Evolutionary conservation across 495 filamentous ascomycete genomes (phyloP), one percentile per base, ranked within the genome.

Genomic region (Hypoxylon cercidicola): DNA sequence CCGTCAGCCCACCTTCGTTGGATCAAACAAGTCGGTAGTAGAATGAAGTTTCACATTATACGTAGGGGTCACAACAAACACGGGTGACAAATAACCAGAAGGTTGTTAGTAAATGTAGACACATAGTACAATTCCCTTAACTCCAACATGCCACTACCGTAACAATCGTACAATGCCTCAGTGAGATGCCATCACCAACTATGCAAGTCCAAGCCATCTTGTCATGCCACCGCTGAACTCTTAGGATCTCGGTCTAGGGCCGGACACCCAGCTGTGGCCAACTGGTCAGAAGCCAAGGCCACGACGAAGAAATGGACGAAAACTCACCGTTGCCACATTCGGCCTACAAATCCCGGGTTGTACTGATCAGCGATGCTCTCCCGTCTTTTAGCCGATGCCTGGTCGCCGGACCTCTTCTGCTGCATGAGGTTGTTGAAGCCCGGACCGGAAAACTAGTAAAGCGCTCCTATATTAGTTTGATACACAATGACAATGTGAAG

Each of bases 311-410:
- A 41, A 41, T 15, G 7, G 18, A 48, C 5, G 19, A n/a, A 16
- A 11, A 55, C 60, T 28, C 16, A 63, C 60, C 52, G 60, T 21
- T 15, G 50, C 60, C 60, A 63, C 60, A 56, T 50, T 6, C 30
- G 44, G 25, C 45, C 45, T 11, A 50, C 25, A 34, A 46, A 56
- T 2, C 60, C 60, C 0, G 44, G 16, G 16, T 39, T 63, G 4
- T 56, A 56, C 23, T 63, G 60, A 3, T 63, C 52, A 5, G 51
- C n/a, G 35, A 62, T 55, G 23, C 60, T 62, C 34, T 55, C 25
- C 7, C 60, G 60, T 25, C 51, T 55, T 8, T 55, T 55, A 12
- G 43, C 1, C 0, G 60, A 55, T 16, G 34, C 60, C 18, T 41
- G 13, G n/a, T 55, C 60, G 1, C 23, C 40, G 2, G 60, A 44